phyloP scores from a whole-genome alignment of 2,329 filamentous ascomycete species.

The Sarocladium brachiariae region DNA sequence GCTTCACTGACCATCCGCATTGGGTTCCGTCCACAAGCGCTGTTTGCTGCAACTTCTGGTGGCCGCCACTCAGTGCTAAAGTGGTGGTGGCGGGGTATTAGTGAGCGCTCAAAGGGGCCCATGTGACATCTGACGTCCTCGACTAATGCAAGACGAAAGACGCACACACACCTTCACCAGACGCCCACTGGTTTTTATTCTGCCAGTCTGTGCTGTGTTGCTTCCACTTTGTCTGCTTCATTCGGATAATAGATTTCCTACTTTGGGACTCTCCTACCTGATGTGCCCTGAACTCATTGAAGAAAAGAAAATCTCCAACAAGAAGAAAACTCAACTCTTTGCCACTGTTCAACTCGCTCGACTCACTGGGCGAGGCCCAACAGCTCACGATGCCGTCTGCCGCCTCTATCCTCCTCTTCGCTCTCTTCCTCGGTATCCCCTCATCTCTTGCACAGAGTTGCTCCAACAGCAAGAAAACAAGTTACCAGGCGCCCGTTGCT shows the following conservation, averaged over 20 bases:
- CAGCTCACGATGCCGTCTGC: not conserved
- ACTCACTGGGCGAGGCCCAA: not conserved
- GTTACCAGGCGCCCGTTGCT: conserved; percentile 29
- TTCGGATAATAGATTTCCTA: not conserved
- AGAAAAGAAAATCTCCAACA: too few relatives aligned
- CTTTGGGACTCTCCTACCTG: not conserved
- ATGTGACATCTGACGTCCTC: conserved; percentile 9
- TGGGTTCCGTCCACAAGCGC: too few relatives aligned
- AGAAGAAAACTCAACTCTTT: too few relatives aligned
- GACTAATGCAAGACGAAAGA: conserved; percentile 6
- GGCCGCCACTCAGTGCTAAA: not conserved
- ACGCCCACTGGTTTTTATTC: too few relatives aligned
- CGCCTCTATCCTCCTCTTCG: not conserved
- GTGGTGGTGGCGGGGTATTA: not conserved
- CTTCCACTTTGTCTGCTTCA: not conserved
- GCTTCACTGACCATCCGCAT: too few relatives aligned
- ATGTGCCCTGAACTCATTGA: too few relatives aligned
- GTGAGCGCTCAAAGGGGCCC: too few relatives aligned
- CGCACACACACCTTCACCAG: too few relatives aligned
- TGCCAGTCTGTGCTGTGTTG: not conserved
- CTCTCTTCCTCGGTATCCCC: conserved; percentile 4
- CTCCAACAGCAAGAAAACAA: conserved; percentile 26
- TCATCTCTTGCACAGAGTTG: conserved; percentile 19
- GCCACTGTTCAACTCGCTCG: not conserved
- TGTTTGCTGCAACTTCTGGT: too few relatives aligned